phyloP scores from a whole-genome alignment of 1,139 yeast genomes.

The Debaryomyces sp. region DNA sequence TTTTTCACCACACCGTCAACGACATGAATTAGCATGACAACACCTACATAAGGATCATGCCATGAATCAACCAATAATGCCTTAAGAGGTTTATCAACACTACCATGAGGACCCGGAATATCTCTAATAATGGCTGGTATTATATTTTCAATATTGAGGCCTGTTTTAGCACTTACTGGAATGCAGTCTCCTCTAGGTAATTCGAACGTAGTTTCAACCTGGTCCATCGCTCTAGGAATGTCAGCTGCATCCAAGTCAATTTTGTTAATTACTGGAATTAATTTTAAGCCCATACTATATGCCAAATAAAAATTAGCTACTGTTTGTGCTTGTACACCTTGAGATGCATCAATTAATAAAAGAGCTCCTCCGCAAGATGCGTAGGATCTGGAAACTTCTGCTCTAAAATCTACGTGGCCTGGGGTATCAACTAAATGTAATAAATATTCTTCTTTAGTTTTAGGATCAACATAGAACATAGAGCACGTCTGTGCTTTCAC shows the following conservation, averaged over 20 bases:
- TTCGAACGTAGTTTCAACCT: constrained; percentile 83
- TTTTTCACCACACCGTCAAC: constrained; percentile 79
- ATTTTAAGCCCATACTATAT: constrained; percentile 75
- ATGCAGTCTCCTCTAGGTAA: constrained; percentile 74
- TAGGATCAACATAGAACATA: constrained; percentile 78
- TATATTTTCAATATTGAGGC: constrained; percentile 71
- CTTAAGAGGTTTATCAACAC: constrained; percentile 57
- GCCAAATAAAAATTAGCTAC: constrained; percentile 95
- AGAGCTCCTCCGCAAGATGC: constrained; percentile 97
- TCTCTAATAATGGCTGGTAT: constrained; percentile 79
- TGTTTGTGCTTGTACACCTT: constrained; percentile 97
- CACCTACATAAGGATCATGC: constrained; percentile 94
- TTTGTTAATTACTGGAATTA: constrained; percentile 89
- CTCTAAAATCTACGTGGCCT: constrained; percentile 95
- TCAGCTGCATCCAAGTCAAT: constrained; percentile 91
- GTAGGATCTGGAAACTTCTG: constrained; percentile 90
- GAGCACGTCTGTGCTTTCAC: constrained; percentile 96
- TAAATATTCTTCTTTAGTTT: constrained; percentile 63
- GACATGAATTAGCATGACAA: constrained; percentile 81
- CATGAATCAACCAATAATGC: constrained; percentile 92
- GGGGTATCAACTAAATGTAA: constrained; percentile 95
- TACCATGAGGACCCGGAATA: constrained; percentile 73
- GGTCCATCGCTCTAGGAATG: constrained; percentile 77
- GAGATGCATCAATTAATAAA: constrained; percentile 88
- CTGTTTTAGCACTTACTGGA: constrained; percentile 91